Base-by-base conservation (phyloP, 495 filamentous ascomycete species). In the Aspergillus conjunctus region DNA sequence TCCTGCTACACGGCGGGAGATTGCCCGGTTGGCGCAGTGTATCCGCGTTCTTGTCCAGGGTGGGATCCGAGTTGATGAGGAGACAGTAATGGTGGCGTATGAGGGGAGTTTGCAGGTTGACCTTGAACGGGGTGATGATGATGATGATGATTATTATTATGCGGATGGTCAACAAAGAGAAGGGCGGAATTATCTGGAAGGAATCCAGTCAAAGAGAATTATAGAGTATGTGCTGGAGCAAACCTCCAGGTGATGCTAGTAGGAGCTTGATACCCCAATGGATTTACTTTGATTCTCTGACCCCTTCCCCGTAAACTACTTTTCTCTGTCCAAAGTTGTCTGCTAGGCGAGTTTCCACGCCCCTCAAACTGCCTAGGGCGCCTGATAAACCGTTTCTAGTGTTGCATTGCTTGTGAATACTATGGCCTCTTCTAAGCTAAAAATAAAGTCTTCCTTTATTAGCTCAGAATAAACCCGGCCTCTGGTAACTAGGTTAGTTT, bases 11-110 rank as follows among this genome's bases (percentile, higher is more conserved):
- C 85, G 93, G 72, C 82, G 88, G 58, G 95, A 98, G 79, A 97
- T 98, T 71, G 85, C 90, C 30, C 82, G 94, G 49, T 72, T 97
- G 34, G 77, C 87, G 5, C 88, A 91, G 17, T 89, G 92, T 52
- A 87, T 98, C 34, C 87, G 81, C 52, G 87, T 90, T 9, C 73
- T 98, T 60, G 88, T 94, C 12, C 88, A 92, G 71, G 80, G 85
- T n/a, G 88, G 91, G 3, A 74, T 92, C 21, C 82, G 87, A 30
- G 92, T 98, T 34, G 95, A 98, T 70, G 93, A 98, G 76, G 92
- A 95, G 26, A 92, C 91, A 73, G 87, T 98, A 14, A 88, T 85
- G 67, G 84, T 76, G 56, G 91, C 88, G 4, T 98, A 98, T 71
- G 85, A 91, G 37, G 89, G 87, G 58, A 87, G 86, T 18, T 72